Evolutionary conservation across 768 basidiomycete genomes (phyloP).

Genomic region (Russula sp.): DNA sequence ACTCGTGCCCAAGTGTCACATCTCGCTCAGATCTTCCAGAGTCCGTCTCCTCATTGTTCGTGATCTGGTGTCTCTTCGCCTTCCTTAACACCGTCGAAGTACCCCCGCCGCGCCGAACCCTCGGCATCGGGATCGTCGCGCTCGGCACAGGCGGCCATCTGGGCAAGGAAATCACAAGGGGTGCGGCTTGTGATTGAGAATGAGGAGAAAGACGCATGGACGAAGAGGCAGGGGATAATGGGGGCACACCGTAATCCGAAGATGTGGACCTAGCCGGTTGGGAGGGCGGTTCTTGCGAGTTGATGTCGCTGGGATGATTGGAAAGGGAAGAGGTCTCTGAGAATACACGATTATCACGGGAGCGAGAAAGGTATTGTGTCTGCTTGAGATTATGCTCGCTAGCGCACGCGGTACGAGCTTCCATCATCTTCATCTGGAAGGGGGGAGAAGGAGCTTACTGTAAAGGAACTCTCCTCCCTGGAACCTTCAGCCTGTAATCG

Average conservation of each 20-base stretch:
- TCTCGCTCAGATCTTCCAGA: no score
- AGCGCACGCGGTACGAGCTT: slow-evolving; percentile 7
- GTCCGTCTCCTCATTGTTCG: no score
- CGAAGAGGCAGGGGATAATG: not conserved
- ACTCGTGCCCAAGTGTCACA: no score
- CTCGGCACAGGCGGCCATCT: slow-evolving; percentile 27
- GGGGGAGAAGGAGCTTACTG: slow-evolving; percentile 4
- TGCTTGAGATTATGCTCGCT: slow-evolving; percentile 5
- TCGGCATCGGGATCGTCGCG: slow-evolving; percentile 19
- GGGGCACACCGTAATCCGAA: not conserved
- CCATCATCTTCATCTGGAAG: slow-evolving; percentile 11
- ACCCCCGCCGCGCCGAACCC: no score
- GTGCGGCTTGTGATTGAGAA: not conserved
- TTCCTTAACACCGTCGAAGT: no score
- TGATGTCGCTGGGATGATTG: slow-evolving; percentile 2
- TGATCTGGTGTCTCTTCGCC: no score
- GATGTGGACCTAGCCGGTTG: not conserved
- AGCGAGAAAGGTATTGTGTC: slow-evolving; percentile 16
- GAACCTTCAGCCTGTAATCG: slow-evolving; percentile 18
- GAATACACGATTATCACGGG: slow-evolving; percentile 8
- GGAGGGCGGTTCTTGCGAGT: not conserved
- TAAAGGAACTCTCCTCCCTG: slow-evolving; percentile 14
- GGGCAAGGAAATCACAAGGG: slow-evolving; percentile 10
- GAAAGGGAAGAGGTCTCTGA: slow-evolving; percentile 19
- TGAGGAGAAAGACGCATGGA: not conserved